A percentile compares a stretch with the other conserved stretches of the same genome.
phyloP scores from a whole-genome alignment of 1,139 yeast genomes.

The Diutina pseudorugosa region DNA sequence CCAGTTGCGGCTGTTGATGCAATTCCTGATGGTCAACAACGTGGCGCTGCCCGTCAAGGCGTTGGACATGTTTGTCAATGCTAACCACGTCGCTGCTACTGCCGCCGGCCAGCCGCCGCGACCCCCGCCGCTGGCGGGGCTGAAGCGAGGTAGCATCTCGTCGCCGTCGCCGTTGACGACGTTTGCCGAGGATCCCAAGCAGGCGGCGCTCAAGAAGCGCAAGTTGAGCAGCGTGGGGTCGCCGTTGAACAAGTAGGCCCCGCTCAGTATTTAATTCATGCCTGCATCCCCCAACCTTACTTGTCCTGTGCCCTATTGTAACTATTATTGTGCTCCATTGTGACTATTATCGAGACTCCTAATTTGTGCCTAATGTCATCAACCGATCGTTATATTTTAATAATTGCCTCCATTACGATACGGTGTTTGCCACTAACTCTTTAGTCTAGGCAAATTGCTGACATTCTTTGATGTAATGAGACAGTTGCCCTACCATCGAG shows the following conservation, averaged over 20 bases:
- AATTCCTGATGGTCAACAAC: slow-evolving; percentile 33
- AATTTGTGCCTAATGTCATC: too few species aligned
- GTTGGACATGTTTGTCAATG: slow-evolving; percentile 30
- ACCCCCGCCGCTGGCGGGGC: not conserved
- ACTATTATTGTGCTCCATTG: too few species aligned
- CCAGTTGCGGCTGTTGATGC: slow-evolving; percentile 51
- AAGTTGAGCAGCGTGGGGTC: not conserved
- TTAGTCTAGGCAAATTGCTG: too few species aligned
- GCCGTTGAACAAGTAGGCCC: not conserved
- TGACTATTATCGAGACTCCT: too few species aligned
- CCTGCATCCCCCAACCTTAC: not conserved
- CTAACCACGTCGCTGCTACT: not conserved
- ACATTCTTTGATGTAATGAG: too few species aligned
- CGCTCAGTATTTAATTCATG: too few species aligned
- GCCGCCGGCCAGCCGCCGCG: not conserved
- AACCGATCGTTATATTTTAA: too few species aligned
- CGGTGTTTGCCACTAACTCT: too few species aligned
- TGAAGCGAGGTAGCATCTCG: not conserved
- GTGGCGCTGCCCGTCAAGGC: slow-evolving; percentile 47
- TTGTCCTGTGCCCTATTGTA: too few species aligned
- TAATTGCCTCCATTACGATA: too few species aligned
- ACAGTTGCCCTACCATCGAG: too few species aligned
- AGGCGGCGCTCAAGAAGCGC: not conserved
- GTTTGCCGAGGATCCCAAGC: slow-evolving; percentile 2
- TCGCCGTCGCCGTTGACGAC: not conserved